Evolutionary conservation across 2,329 filamentous ascomycete species (phyloP), one percentile per base, ranked within the genome.

Genomic region (Trichoderma citrinoviride): DNA sequence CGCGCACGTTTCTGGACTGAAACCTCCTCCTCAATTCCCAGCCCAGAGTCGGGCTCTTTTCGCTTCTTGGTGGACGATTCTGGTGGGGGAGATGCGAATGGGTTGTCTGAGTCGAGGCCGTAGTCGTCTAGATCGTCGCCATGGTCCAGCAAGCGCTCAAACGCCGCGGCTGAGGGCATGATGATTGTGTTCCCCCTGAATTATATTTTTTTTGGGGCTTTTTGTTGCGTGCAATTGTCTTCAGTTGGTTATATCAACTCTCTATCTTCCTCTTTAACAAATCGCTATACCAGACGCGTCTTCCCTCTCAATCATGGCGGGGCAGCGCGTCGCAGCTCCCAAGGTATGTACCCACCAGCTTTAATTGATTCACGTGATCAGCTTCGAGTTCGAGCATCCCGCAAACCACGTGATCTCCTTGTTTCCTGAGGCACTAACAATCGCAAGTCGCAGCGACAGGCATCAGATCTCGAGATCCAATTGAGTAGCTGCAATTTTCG

Each of bases 11-110:
- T 97, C 46, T 85, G 86, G 5, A 97, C 84, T 63, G 91, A 89
- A 61, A 99, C 85, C 71, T 96, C 92, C 73, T 96, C 87, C 69
- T 98, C 93, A 64, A 97, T 87, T 52, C 93, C 93, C 2, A 96
- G 78, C 0, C 82, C 82, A 8, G 80, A 82, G 29, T 83, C 78
- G 1, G 77, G 75, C 25, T 79, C 79, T 65, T 83, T 82, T 49
- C 79, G 81, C 69, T 85, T 84, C 67, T 81, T 83, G 66, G 76
- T 69, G 58, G 75, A 73, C 33, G 74, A 70, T 14, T 49, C 53
- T 29, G 77, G 77, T 23, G 79, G 74, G 21, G 78, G 80, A n/a
- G 82, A 79, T 25, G 78, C 76, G 66, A 85, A 83, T 1, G 81
- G 81, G 58, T 83, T 80, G 49, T 81, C 75, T 14, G 82, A 74